Evolutionary conservation across 345 rosid genomes (phyloP).

Genomic region (Linum tenue): DNA sequence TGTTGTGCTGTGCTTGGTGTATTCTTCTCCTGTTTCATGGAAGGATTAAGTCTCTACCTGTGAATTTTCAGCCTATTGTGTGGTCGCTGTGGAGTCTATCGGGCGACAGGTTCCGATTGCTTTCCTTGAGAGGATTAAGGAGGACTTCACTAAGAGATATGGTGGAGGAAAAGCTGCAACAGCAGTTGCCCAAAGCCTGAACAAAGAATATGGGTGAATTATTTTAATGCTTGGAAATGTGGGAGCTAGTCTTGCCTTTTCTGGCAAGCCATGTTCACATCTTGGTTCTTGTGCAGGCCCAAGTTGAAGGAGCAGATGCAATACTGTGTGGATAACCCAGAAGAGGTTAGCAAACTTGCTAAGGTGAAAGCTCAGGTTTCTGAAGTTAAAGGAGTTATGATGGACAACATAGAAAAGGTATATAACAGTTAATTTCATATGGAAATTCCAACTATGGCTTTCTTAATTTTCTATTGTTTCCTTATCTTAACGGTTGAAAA

Average conservation of each 20-base stretch:
- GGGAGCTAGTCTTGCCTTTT: not conserved
- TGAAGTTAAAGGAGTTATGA: constrained; percentile 7
- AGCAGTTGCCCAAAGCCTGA: not conserved
- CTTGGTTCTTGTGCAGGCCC: not conserved
- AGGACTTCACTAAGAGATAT: not conserved
- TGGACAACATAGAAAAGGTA: constrained; percentile 5
- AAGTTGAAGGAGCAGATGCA: constrained; percentile 9
- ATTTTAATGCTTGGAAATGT: not conserved
- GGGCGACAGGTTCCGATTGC: constrained; percentile 6
- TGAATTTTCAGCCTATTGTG: constrained; percentile 4
- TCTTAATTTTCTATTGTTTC: not conserved
- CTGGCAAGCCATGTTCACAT: not conserved
- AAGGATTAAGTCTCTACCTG: not conserved
- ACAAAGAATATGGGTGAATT: constrained; percentile 1
- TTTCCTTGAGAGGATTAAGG: not conserved
- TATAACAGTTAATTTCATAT: not conserved
- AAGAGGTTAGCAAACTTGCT: constrained; percentile 8
- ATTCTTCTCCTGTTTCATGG: not conserved
- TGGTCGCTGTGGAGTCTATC: constrained; percentile 3
- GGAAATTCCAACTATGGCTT: not conserved
- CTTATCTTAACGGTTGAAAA: not conserved
- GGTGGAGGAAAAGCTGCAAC: constrained; percentile 6
- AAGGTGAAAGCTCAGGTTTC: constrained; percentile 6
- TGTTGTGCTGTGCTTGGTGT: not conserved
- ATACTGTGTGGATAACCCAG: constrained; percentile 3